These are phyloP conservation scores for Hypoxylon sp. DNA, from an alignment of 2,329 filamentous ascomycete species.

Conservation along the genomic window DNA sequence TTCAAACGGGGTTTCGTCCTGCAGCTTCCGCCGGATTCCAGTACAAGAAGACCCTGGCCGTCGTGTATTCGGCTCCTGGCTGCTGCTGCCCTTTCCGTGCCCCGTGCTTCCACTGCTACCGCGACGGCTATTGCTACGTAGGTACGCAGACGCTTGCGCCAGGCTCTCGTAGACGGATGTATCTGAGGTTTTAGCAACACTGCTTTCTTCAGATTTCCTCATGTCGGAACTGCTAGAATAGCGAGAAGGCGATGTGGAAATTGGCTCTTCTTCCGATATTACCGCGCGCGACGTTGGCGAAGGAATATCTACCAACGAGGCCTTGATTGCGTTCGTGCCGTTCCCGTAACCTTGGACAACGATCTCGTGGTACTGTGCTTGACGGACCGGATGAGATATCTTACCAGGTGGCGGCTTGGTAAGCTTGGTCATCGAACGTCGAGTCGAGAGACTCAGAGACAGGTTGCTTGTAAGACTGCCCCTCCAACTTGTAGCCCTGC, in stretches of 20 bases:
- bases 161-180: conserved; percentile 42
- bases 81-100: neutral
- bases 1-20: conserved; percentile 14
- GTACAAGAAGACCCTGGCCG: conserved; percentile 9
- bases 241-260: conserved; percentile 34
- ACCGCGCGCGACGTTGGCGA: conserved; percentile 1
- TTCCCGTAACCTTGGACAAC: conserved; percentile 69
- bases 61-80: neutral
- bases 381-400: neutral
- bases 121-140: conserved; percentile 6
- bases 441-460: conserved; percentile 52
- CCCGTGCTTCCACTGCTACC: conserved; percentile 4
- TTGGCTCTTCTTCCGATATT: conserved; percentile 20
- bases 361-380: conserved; percentile 64
- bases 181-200: conserved; percentile 42
- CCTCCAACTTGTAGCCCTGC: conserved; percentile 39
- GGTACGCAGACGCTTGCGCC: neutral
- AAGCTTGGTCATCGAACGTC: conserved; percentile 56
- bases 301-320: conserved; percentile 2
- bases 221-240: conserved; percentile 38
- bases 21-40: conserved; percentile 13
- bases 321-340: conserved; percentile 60
- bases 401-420: conserved; percentile 31
- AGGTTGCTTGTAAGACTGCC: conserved; percentile 54
- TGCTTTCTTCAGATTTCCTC: conserved; percentile 35